Conservation (phyloP, 2,329 filamentous ascomycete genomes). For the Sclerotinia glacialis region DNA sequence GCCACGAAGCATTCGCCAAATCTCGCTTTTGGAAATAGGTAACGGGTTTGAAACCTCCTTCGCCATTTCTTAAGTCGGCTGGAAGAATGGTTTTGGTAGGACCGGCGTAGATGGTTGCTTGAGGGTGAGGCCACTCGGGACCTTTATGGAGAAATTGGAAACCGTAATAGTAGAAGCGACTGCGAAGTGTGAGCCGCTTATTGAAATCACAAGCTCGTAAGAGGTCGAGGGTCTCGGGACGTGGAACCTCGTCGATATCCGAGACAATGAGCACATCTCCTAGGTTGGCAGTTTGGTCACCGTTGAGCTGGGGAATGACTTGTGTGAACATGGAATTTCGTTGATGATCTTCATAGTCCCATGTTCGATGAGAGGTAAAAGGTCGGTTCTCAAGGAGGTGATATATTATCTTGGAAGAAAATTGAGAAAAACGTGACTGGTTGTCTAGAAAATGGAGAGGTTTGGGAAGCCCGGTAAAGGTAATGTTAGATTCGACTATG, state of each 20-base stretch:
- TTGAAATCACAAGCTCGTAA: constrained; percentile 42
- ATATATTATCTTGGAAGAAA: constrained; percentile 59
- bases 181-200: constrained; percentile 38
- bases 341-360: constrained; percentile 52
- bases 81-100: constrained; percentile 42
- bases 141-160: constrained; percentile 42
- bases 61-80: constrained; percentile 41
- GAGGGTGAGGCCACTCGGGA: constrained; percentile 45
- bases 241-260: constrained; percentile 47
- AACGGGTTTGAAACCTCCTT: constrained; percentile 24
- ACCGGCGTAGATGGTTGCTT: constrained; percentile 45
- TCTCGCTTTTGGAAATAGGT: constrained; percentile 35
- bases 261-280: constrained; percentile 46
- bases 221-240: constrained; percentile 40
- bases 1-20: constrained; percentile 45
- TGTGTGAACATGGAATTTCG: constrained; percentile 57
- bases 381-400: constrained; percentile 49
- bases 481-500: constrained; percentile 58
- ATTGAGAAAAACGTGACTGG: constrained; percentile 50
- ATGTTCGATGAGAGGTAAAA: constrained; percentile 43
- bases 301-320: constrained; percentile 44
- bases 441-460: constrained; percentile 52
- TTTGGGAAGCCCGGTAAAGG: constrained; percentile 58
- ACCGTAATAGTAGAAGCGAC: constrained; percentile 42
- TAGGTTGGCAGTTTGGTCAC: constrained; percentile 33